Conservation (phyloP, 2,329 filamentous ascomycete genomes). For the Fusarium tanahbumbuense region DNA sequence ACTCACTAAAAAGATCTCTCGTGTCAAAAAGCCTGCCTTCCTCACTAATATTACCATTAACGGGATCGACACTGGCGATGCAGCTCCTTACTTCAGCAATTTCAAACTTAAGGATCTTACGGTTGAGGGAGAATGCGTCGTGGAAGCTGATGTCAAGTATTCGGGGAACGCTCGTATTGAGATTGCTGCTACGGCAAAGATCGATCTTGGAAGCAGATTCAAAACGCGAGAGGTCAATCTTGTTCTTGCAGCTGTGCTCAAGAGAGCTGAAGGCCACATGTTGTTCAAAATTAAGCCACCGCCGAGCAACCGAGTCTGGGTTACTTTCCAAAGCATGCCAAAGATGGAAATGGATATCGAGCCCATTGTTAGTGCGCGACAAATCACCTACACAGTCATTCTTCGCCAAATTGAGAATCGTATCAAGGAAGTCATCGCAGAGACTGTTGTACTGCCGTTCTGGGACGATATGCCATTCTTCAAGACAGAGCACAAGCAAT, state of each 20-base stretch:
- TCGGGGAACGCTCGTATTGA: constrained; percentile 90
- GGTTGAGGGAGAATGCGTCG: constrained; percentile 87
- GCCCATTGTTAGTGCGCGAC: constrained; percentile 92
- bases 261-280: constrained; percentile 85
- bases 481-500: constrained; percentile 79
- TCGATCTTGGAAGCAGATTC: constrained; percentile 89
- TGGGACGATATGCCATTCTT: constrained; percentile 98
- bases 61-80: constrained; percentile 85
- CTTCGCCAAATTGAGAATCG: constrained; percentile 93
- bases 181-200: constrained; percentile 90
- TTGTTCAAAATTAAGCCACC: constrained; percentile 92
- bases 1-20: constrained; percentile 94
- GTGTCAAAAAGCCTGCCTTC: constrained; percentile 91
- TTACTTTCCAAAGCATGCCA: constrained; percentile 92
- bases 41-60: constrained; percentile 86
- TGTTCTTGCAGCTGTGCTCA: constrained; percentile 85
- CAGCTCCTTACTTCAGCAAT: constrained; percentile 89
- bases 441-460: constrained; percentile 90
- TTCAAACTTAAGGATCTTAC: constrained; percentile 88
- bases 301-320: constrained; percentile 95
- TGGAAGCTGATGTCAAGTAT: constrained; percentile 90
- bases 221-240: constrained; percentile 91
- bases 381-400: constrained; percentile 95
- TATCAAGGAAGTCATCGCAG: constrained; percentile 92
- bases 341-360: constrained; percentile 95